Percentiles rank a stretch among this genome's conserved stretches.
These are phyloP conservation scores for Chaetomium sp. DNA, from an alignment of 2,329 filamentous ascomycete genomes.

Conservation along the genomic window DNA sequence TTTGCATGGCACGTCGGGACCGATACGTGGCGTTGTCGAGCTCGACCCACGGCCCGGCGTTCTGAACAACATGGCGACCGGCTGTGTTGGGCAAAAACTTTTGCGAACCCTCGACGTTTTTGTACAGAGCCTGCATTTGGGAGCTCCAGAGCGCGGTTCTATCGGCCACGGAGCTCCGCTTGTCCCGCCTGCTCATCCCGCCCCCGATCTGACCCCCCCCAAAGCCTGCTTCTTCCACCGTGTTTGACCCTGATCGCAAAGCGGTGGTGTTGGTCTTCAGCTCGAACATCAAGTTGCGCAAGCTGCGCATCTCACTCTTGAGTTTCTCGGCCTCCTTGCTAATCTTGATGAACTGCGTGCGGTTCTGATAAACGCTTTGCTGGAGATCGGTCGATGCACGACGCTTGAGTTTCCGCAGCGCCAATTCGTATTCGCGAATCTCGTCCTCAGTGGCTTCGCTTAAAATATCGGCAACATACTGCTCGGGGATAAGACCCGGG, in stretches of 20 bases:
- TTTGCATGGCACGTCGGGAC: conserved; percentile 77
- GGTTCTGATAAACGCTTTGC: conserved; percentile 93
- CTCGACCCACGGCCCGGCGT: conserved; percentile 91
- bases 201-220: conserved; percentile 44
- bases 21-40: conserved; percentile 97
- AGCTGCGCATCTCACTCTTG: conserved; percentile 88
- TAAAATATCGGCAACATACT: conserved; percentile 68
- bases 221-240: conserved; percentile 41
- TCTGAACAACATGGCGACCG: conserved; percentile 89
- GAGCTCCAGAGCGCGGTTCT: conserved; percentile 61
- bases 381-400: conserved; percentile 79
- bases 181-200: conserved; percentile 63
- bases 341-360: conserved; percentile 98
- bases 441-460: conserved; percentile 83
- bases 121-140: conserved; percentile 80
- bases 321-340: conserved; percentile 98
- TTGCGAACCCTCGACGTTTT: conserved; percentile 94
- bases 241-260: conserved; percentile 51
- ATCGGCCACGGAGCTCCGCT: conserved; percentile 80
- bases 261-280: conserved; percentile 72
- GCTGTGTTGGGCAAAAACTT: conserved; percentile 88
- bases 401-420: conserved; percentile 68
- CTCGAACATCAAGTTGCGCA: conserved; percentile 87
- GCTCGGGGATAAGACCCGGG: conserved; percentile 69
- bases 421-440: conserved; percentile 73